Evolutionary conservation across 2,329 filamentous ascomycete species (phyloP), one percentile per base, ranked within the genome.

Genomic region (Cordyceps cicadae): DNA sequence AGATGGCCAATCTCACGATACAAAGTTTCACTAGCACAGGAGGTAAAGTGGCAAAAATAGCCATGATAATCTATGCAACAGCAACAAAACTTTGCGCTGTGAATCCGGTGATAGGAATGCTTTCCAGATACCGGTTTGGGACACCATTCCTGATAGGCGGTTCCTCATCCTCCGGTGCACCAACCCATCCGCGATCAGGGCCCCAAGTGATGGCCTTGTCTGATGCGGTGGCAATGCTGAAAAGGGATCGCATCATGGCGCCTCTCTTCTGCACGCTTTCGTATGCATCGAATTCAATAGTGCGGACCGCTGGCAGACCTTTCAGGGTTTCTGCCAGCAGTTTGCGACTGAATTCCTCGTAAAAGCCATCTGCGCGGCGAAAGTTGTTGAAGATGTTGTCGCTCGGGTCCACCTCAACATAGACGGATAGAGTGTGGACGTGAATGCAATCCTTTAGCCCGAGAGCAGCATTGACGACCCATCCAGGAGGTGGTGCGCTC

Each of bases 381-480:
- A 88, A 92, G 0, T 87, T 88, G 59, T 83, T 81, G 66, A 89
- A 90, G 21, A 85, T 75, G 32, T 77, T 79, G 66, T 87, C 81
- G 57, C 85, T 88, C 0, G 89, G 88, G 67, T 92, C 89, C 64
- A 82, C 83, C 70, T 92, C 85, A 26, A 91, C 83, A 67, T 89
- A 89, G 12, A 92, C 81, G 29, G 80, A 83, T 53, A 92, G 70
- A 15, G 76, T 77, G 34, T 80, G 78, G 21, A 88, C 80, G 53
- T 79, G 83, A 61, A 73, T 72, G 70, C 85, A 88, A 55, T 89
- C 85, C 1, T 70, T 65, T 7, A 92, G 77, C 0, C 88, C 87
- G 0, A 92, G 76, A 1, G 79, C 79, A 5, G 80, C 74, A 64
- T 86, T 86, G 14, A 90, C 85, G 1, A 85, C 82, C 86, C 89